These are phyloP conservation scores for Calonectria ilicicola DNA, from an alignment of 2,329 filamentous ascomycete genomes.

Conservation along the genomic window DNA sequence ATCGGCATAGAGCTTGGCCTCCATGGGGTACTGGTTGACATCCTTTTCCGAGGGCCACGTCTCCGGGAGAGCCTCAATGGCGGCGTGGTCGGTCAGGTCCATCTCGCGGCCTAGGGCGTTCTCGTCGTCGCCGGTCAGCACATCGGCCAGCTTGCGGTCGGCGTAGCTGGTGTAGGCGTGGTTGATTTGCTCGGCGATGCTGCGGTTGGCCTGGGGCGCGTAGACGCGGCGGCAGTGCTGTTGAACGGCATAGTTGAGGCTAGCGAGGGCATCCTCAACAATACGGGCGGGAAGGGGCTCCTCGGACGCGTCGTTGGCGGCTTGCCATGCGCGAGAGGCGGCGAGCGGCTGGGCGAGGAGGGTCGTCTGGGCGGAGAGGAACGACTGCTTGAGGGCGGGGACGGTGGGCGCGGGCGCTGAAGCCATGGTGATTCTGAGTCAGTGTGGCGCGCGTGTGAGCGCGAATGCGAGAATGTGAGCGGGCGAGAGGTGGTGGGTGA, in stretches of 20 bases:
- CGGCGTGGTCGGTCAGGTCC: constrained; percentile 57
- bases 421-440: constrained; percentile 13
- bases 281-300: constrained; percentile 58
- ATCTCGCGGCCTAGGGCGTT: constrained; percentile 51
- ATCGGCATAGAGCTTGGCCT: constrained; percentile 64
- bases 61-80: constrained; percentile 60
- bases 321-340: constrained; percentile 66
- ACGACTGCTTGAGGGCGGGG: constrained; percentile 72
- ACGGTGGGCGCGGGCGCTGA: constrained; percentile 61
- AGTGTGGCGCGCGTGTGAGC: background rate
- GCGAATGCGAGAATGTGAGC: background rate
- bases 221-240: constrained; percentile 76
- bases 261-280: constrained; percentile 68
- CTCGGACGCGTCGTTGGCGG: constrained; percentile 57
- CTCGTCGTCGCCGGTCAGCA: constrained; percentile 49
- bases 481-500: background rate
- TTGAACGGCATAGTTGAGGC: constrained; percentile 71
- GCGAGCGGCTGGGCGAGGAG: constrained; percentile 70
- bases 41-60: constrained; percentile 60
- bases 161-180: constrained; percentile 67
- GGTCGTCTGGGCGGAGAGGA: constrained; percentile 72
- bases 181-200: constrained; percentile 81
- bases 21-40: constrained; percentile 52
- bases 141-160: constrained; percentile 50
- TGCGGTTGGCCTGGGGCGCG: constrained; percentile 75